Conservation (phyloP, 2,329 filamentous ascomycete species). For the Curvularia sp. region DNA sequence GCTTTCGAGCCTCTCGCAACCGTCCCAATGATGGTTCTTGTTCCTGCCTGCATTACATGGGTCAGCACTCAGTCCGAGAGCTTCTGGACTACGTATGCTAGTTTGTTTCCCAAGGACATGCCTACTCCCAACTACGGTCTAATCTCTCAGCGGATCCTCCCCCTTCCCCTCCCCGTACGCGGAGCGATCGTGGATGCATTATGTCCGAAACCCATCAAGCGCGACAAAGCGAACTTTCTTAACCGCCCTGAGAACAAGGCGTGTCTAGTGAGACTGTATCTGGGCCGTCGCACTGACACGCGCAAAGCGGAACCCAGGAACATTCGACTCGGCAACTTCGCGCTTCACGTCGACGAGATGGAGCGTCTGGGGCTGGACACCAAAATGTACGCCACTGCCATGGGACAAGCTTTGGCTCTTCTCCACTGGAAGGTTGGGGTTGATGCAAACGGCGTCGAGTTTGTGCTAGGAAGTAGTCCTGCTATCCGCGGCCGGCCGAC, state of each 20-base stretch:
- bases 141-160: conserved; percentile 44
- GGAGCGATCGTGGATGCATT: conserved; percentile 42
- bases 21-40: neutral
- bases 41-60: neutral
- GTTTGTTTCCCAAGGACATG: neutral
- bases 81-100: neutral
- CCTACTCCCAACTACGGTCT: neutral
- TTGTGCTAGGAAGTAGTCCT: conserved; percentile 54
- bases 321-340: conserved; percentile 59
- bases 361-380: conserved; percentile 50
- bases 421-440: conserved; percentile 58
- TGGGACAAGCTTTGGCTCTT: conserved; percentile 60
- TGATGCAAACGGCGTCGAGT: conserved; percentile 64
- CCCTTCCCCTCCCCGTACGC: conserved; percentile 37
- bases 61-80: neutral
- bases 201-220: conserved; percentile 38
- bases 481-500: neutral
- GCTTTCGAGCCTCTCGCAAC: neutral
- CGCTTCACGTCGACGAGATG: conserved; percentile 60
- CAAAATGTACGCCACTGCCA: conserved; percentile 51
- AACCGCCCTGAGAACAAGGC: conserved; percentile 39
- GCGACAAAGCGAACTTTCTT: conserved; percentile 25
- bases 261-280: conserved; percentile 59
- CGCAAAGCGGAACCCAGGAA: neutral
- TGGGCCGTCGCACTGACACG: conserved; percentile 49